A percentile compares a stretch with the other conserved stretches of the same genome.
These are phyloP conservation scores for Scheffersomyces coipomensis DNA, from an alignment of 805 yeast genomes.

Conservation along the genomic window DNA sequence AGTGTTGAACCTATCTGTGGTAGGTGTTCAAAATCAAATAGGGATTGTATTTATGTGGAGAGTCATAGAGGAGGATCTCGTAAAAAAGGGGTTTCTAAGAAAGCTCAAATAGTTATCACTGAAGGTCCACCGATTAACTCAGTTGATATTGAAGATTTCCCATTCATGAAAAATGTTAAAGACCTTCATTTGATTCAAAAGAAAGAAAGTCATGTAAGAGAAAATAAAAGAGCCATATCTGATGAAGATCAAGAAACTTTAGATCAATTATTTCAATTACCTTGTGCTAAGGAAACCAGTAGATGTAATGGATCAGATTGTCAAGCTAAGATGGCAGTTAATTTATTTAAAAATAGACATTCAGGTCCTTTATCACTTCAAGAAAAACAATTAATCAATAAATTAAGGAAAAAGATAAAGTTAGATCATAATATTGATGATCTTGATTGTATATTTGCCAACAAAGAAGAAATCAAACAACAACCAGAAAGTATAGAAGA, in stretches of 20 bases:
- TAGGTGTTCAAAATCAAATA: conserved; percentile 33
- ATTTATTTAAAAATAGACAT: conserved; percentile 3
- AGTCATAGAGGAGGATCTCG: conserved; percentile 56
- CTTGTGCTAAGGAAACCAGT: conserved; percentile 8
- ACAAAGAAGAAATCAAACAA: conserved; percentile 4
- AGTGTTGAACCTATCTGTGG: conserved; percentile 46
- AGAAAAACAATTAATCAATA: conserved; percentile 6
- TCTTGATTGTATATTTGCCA: conserved; percentile 10
- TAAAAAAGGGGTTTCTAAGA: conserved; percentile 43
- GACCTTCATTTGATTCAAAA: not conserved
- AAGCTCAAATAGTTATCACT: not conserved
- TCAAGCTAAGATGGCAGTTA: conserved; percentile 9
- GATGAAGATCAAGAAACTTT: conserved; percentile 2
- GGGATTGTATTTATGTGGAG: conserved; percentile 47
- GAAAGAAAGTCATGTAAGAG: not conserved
- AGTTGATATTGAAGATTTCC: conserved; percentile 16
- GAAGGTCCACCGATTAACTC: conserved; percentile 10
- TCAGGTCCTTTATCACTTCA: not conserved
- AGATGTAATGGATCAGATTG: conserved; percentile 9
- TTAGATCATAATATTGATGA: conserved; percentile 9
- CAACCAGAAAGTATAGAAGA: conserved; percentile 5
- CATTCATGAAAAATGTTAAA: conserved; percentile 2
- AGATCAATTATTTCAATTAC: conserved; percentile 5
- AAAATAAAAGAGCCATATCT: not conserved
- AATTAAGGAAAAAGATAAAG: conserved; percentile 8